Conservation (phyloP, 352 stramenopile genomes). For the Plasmopara viticola region DNA sequence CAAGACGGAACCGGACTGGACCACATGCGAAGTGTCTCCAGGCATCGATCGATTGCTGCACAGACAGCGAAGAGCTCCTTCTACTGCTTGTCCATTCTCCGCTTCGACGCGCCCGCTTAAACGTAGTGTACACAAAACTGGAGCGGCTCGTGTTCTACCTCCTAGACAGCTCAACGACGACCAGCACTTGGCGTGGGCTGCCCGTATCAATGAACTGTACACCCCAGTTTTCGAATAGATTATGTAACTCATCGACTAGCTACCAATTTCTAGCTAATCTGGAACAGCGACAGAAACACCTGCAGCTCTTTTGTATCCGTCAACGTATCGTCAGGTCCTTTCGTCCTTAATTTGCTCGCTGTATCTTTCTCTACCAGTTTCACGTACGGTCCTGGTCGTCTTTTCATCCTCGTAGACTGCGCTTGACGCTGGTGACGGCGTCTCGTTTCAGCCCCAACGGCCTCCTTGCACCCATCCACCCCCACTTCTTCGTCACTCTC, state of each 20-base stretch:
- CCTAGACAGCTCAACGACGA: conserved; percentile 24
- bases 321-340: not conserved
- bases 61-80: conserved; percentile 16
- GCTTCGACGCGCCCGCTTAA: conserved; percentile 6
- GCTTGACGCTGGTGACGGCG: no score
- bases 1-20: conserved; percentile 17
- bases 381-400: conserved; percentile 24
- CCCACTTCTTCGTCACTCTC: conserved; percentile 37
- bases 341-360: not conserved
- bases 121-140: conserved; percentile 4
- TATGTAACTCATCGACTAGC: not conserved
- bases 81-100: conserved; percentile 2
- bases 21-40: conserved; percentile 18
- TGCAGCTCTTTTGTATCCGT: conserved; percentile 46
- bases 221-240: conserved; percentile 14
- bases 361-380: conserved; percentile 4
- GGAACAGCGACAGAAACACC: conserved; percentile 51
- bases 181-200: conserved; percentile 52
- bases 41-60: conserved; percentile 23
- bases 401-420: not conserved
- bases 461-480: conserved; percentile 5
- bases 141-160: not conserved
- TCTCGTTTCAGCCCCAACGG: no score
- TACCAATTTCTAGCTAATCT: conserved; percentile 21
- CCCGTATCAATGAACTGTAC: conserved; percentile 53